Base-by-base conservation (phyloP, 208 protist genomes). In the Angomonas ambiguus region DNA sequence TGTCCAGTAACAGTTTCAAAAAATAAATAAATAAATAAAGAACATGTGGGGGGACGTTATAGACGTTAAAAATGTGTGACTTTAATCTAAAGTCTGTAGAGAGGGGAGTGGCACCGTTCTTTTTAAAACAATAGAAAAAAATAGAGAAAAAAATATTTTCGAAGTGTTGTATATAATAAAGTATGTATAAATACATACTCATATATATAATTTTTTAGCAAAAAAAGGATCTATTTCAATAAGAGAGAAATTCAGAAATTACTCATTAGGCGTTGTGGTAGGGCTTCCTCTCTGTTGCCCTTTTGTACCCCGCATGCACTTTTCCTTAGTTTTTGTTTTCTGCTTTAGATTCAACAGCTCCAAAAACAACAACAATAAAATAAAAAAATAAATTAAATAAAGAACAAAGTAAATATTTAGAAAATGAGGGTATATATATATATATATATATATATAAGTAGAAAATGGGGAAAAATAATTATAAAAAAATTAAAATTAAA, bases 351-450 rank as follows among this genome's bases (percentile, higher is more conserved):
- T n/a, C n/a, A n/a, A n/a, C n/a, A n/a, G n/a, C n/a, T n/a, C n/a
- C n/a, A n/a, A 45, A 45, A 16, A 32, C 8, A 31, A 28, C 18
- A 57, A 57, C 10, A 57, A n/a, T 20, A 22, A 57, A 20, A 57
- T 57, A 22, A 57, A 57, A 57, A 57, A 57, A 61, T 5, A 31
- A 61, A 61, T 22, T 34, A 20, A 56, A 56, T 11, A 56, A 20
- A 56, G 27, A 56, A 56, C 11, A 56, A 24, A 16, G 11, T 45
- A n/a, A n/a, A n/a, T 45, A n/a, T 45, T 45, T 45, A n/a, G 11
- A 8, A 45, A 45, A n/a, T n/a, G n/a, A n/a, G n/a, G n/a, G 8
- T 45, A 45, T 45, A n/a, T 45, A 45, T 45, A n/a, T 45, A 45
- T 45, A n/a, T 45, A 45, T 45, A n/a, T 45, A 45, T 45, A 45